Conservation (phyloP, 78 protist genomes). For the Dictyostelium citrinum region DNA sequence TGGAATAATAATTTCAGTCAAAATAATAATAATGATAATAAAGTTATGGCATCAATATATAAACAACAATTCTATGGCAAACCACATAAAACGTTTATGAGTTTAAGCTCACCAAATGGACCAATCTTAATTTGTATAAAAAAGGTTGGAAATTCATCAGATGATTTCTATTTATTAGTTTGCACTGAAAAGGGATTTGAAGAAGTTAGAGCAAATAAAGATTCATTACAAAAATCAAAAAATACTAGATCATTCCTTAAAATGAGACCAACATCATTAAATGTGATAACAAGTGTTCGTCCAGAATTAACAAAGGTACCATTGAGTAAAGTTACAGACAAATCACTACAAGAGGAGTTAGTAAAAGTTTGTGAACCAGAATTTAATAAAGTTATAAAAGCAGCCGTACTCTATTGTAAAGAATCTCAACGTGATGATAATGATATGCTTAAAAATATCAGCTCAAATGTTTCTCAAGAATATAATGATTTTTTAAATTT, state of each 20-base stretch:
- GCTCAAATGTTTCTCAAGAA: slow-evolving; percentile 17
- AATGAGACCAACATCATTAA: neutral
- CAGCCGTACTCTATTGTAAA: slow-evolving; percentile 63
- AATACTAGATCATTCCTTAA: neutral
- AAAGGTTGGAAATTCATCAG: neutral
- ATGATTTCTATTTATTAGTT: slow-evolving; percentile 12
- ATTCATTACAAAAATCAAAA: neutral
- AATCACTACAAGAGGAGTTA: slow-evolving; percentile 35
- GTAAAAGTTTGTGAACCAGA: slow-evolving; percentile 61
- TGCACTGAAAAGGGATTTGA: slow-evolving; percentile 63
- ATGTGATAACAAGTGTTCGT: neutral
- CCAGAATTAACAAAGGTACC: slow-evolving; percentile 24
- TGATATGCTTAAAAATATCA: slow-evolving; percentile 24
- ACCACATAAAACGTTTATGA: slow-evolving; percentile 30
- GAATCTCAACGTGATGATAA: slow-evolving; percentile 49
- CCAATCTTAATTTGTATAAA: slow-evolving; percentile 12
- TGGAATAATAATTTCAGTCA: slow-evolving; percentile 13
- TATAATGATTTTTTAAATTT: slow-evolving; percentile 59
- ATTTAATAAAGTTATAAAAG: slow-evolving; percentile 54
- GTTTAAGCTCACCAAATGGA: slow-evolving; percentile 44
- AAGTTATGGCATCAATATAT: slow-evolving; percentile 46
- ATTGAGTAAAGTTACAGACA: neutral
- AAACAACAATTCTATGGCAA: slow-evolving; percentile 52
- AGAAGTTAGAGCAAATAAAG: neutral
- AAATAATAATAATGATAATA: neutral